Conservation (phyloP, 345 rosid genomes). For the Punica granatum region DNA sequence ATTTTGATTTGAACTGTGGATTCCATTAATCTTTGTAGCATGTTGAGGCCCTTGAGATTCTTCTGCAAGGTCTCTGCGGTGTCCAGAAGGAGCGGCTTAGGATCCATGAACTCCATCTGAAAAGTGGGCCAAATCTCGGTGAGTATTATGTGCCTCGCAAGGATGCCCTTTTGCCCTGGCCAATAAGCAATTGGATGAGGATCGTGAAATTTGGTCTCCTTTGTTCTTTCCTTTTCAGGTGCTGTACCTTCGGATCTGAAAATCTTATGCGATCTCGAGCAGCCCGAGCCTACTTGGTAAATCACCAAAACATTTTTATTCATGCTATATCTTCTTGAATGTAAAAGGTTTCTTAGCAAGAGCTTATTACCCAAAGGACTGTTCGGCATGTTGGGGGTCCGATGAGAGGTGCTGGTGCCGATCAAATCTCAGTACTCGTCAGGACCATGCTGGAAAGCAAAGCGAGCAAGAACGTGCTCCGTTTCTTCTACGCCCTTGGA, state of each 20-base stretch:
- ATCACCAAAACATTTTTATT: neutral
- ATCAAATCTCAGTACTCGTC: slow-evolving; percentile 78
- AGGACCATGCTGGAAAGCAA: slow-evolving; percentile 84
- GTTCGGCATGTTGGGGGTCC: slow-evolving; percentile 92
- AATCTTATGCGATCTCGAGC: slow-evolving; percentile 86
- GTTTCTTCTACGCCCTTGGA: slow-evolving; percentile 69
- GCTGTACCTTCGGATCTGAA: slow-evolving; percentile 66
- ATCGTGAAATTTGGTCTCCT: neutral
- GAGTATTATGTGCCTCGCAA: slow-evolving; percentile 2
- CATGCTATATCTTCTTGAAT: neutral
- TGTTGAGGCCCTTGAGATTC: slow-evolving; percentile 98
- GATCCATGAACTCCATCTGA: slow-evolving; percentile 84
- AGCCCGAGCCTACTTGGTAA: slow-evolving; percentile 82
- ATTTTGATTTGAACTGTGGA: neutral
- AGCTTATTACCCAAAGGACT: slow-evolving; percentile 38
- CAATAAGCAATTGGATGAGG: neutral
- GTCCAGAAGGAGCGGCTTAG: slow-evolving; percentile 77
- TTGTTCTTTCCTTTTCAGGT: slow-evolving; percentile 30
- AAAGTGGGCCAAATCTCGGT: slow-evolving; percentile 78
- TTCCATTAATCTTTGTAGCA: slow-evolving; percentile 31
- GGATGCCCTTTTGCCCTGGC: neutral
- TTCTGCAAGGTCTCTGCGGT: slow-evolving; percentile 96
- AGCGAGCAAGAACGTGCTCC: slow-evolving; percentile 90
- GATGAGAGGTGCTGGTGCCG: slow-evolving; percentile 89
- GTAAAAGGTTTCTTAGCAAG: neutral